Base-by-base conservation (phyloP, 768 basidiomycete species). In the Kwoniella bestiolae region DNA sequence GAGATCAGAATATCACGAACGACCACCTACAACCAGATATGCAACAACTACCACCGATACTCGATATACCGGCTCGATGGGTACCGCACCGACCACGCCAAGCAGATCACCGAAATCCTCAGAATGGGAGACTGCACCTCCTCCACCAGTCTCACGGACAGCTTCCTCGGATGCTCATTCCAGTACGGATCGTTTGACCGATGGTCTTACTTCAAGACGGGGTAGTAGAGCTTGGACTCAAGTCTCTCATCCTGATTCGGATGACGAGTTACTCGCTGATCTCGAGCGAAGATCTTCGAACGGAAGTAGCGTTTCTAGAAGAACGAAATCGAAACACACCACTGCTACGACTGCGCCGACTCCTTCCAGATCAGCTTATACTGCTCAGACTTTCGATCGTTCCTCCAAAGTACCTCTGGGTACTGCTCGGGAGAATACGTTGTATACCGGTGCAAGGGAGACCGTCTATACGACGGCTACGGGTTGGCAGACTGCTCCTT, bases 281-380 rank as follows among this genome's bases (percentile, higher is more conserved):
- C 63, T 78, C 5, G 77, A 78, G 46, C 45, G 77, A n/a, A 59
- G 66, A 21, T 76, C 77, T 8, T 74, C 74, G 0, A 55, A 34
- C 5, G 74, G 77, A 7, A 75, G 72, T 56, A 26, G 34, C 9
- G 60, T 62, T 0, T 56, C 66, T 3, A 46, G 26, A 38, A 49
- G 49, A 18, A 28, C 63, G 1, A 65, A 53, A 50, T 53, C 56
- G 7, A 59, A 65, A 26, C 47, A 52, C 25, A 56, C 44, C 5
- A 50, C 18, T n/a, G 38, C 41, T n/a, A 18, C 25, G 9, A 58
- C 29, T n/a, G 46, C 11, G 31, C 26, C n/a, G n/a, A 32, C 38
- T 34, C 16, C 52, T 5, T 34, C 56, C 3, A 44, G 46, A 25
- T 55, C 59, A 9, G 52, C 45, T 29, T 52, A 35, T 26, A 66